These are phyloP conservation scores for Bimuria novae-zelandiae DNA, from an alignment of 2,329 filamentous ascomycete species.

Conservation along the genomic window DNA sequence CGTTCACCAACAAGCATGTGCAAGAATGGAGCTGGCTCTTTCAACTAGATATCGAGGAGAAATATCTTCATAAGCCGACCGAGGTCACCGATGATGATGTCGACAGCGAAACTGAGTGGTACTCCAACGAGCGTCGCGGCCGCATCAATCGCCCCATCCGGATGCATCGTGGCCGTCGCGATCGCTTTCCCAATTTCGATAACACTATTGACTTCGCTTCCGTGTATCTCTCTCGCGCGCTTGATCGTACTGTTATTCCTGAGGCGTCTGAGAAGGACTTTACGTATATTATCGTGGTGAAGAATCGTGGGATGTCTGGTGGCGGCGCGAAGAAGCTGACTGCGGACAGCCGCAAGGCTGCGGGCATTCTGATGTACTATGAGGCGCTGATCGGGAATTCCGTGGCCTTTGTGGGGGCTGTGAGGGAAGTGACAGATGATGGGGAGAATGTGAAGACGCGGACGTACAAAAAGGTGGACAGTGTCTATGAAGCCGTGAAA, in stretches of 20 bases:
- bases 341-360: constrained; percentile 31
- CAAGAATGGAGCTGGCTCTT: constrained; percentile 32
- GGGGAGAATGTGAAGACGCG: constrained; percentile 9
- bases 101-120: background rate
- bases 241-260: constrained; percentile 22
- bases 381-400: constrained; percentile 26
- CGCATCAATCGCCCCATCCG: background rate
- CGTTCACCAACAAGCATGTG: constrained; percentile 30
- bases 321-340: constrained; percentile 22
- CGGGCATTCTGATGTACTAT: constrained; percentile 28
- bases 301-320: constrained; percentile 14
- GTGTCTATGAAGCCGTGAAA: constrained; percentile 19
- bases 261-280: constrained; percentile 18
- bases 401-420: constrained; percentile 26
- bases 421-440: constrained; percentile 10
- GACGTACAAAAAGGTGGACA: constrained; percentile 25
- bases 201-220: constrained; percentile 17
- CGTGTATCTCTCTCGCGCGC: constrained; percentile 26
- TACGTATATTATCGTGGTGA: constrained; percentile 23
- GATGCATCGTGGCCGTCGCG: constrained; percentile 7
- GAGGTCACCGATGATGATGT: constrained; percentile 10
- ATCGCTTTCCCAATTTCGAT: constrained; percentile 13
- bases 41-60: constrained; percentile 20
- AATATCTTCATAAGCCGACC: constrained; percentile 14
- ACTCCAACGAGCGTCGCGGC: background rate